phyloP scores from a whole-genome alignment of 164 flowering plant species.

The Warburgia ugandensis region DNA sequence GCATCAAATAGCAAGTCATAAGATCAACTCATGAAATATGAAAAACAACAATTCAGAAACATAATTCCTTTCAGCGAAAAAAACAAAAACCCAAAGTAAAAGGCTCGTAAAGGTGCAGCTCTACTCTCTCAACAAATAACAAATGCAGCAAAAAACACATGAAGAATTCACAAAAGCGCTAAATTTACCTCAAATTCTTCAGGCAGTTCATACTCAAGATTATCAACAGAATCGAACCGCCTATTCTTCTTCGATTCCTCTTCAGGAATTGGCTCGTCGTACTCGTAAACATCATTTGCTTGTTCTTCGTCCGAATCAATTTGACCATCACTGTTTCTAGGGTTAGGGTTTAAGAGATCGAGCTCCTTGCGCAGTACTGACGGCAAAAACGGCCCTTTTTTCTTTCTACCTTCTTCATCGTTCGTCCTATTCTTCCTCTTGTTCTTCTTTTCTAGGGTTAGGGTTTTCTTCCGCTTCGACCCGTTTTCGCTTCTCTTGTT shows the following conservation, averaged over 20 bases:
- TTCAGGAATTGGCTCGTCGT: constrained; percentile 57
- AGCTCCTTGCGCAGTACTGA: constrained; percentile 29
- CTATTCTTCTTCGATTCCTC: constrained; percentile 78
- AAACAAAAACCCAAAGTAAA: too few species aligned
- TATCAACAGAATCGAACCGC: constrained; percentile 75
- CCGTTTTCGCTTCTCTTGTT: neutral
- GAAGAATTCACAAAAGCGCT: neutral
- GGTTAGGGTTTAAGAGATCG: constrained; percentile 23
- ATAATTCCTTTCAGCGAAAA: too few species aligned
- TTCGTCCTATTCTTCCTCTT: constrained; percentile 12
- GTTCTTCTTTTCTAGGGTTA: neutral
- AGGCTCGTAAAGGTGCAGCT: too few species aligned
- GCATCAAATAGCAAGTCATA: too few species aligned
- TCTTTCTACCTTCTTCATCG: constrained; percentile 10
- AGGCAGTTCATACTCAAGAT: constrained; percentile 63
- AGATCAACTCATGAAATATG: too few species aligned
- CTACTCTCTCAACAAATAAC: neutral
- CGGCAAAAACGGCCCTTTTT: constrained; percentile 58
- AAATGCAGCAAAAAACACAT: neutral
- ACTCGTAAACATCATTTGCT: constrained; percentile 56
- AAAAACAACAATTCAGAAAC: too few species aligned
- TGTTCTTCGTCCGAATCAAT: constrained; percentile 23
- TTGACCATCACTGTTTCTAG: constrained; percentile 12
- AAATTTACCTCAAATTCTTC: constrained; percentile 55
- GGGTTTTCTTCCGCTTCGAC: constrained; percentile 1